Evolutionary conservation across 179 eudicot species (phyloP), one percentile per base, ranked within the genome.

Genomic region (Spinacia oleracea): DNA sequence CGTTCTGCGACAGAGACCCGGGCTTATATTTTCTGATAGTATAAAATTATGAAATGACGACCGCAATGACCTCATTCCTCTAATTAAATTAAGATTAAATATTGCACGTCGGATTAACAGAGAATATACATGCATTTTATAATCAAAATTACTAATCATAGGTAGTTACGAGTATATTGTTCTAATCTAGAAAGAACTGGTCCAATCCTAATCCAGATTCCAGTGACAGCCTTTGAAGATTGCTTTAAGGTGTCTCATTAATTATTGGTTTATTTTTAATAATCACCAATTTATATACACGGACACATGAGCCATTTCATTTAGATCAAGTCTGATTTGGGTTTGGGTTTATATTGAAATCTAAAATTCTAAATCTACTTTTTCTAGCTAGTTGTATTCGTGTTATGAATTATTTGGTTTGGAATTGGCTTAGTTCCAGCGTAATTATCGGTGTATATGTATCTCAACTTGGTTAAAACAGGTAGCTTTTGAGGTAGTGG

Each of bases 61-160:
- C 58, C 64, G 78, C 83, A 72, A 50, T 83, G 85, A 83, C 85
- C 58, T 56, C 75, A 83, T 53, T 29, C 20, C 58, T 16, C 65
- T 58, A 79, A 83, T 76, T 80, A 32, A 21, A 53, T 58, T 14
- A 34, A 34, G 0, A 4, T n/a, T 40, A 18, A 70, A 43, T 25
- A 60, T 3, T 50, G 34, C 55, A 79, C 62, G 75, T 76, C 77
- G 72, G 77, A 83, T 56, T 72, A 43, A 45, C 59, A 59, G 48
- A 40, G 69, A 76, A 76, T 53, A 67, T 68, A 63, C 79, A 65
- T 79, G 75, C 83, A 79, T 53, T 21, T 60, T 79, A 60, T 18
- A 70, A 62, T 34, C 4, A n/a, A 56, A 29, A 38, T 1, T 4
- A 38, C 4, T 8, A n/a, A 63, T 79, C 65, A 72, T 10, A n/a